Evolutionary conservation across 768 basidiomycete genomes (phyloP), one percentile per base, ranked within the genome.

Genomic region (Suillus occidentalis): DNA sequence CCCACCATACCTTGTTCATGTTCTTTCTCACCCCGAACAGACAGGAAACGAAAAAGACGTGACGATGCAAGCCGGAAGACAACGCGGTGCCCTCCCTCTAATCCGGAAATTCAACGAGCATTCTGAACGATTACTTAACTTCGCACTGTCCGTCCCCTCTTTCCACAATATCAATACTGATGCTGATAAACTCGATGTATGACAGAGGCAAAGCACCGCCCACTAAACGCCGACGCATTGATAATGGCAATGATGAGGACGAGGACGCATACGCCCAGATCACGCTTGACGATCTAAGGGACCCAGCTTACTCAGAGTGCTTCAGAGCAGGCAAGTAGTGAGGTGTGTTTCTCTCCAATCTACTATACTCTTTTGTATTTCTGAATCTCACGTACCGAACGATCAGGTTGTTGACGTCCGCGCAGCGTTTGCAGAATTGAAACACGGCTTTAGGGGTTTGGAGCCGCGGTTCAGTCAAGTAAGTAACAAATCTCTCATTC

Each of bases 41-140:
- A 92, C 92, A 3, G 93, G 94, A 22, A 97, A 97, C 70, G 87
- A 89, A 68, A 89, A 85, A 74, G 97, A 99, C 70, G 73, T 92
- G 28, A 99, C 97, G 1, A 99, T 99, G 97, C 94, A 94, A 74
- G 88, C 97, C 16, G 97, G 97, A 18, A 85, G 90, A 71, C 92
- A 97, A 75, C 84, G 88, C 59, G 90, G 89, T 42, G 91, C 93
- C 14, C 77, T 99, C 28, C 97, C 97, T 0, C 83, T 99, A 55
- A 99, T 99, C 68, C 85, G 97, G 59, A 92, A 96, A 73, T 99
- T 99, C 79, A 99, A 99, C 71, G 95, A 98, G 72, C 97, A 99
- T 75, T 97, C 95, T 0, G 94, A 97, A 69, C 80, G 95, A 68
- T 80, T 98, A 12, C 79, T 99, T 16, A 89, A 91, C 64, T 88